These are phyloP conservation scores for Peribolospora baueri DNA, from an alignment of 768 basidiomycete genomes.

Conservation along the genomic window DNA sequence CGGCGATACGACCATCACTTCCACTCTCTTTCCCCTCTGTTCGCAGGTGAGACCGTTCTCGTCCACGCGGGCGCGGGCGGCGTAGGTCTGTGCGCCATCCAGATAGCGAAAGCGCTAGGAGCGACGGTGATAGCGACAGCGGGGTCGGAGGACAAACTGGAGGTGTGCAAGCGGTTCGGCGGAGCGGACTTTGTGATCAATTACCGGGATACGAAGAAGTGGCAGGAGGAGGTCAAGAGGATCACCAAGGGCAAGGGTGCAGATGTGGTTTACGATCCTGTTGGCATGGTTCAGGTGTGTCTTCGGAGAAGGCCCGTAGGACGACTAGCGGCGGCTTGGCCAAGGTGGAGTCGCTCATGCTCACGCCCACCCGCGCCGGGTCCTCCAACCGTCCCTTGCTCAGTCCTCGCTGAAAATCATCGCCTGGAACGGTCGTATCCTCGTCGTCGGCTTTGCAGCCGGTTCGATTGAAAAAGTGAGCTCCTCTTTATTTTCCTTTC, in stretches of 20 bases:
- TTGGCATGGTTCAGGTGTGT: slow-evolving; percentile 46
- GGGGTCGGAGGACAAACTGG: slow-evolving; percentile 50
- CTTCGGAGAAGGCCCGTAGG: slow-evolving; percentile 1
- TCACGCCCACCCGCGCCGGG: too few relatives aligned
- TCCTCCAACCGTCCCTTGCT: neutral
- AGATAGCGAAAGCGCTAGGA: slow-evolving; percentile 78
- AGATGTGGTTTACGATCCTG: slow-evolving; percentile 45
- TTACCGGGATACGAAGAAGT: slow-evolving; percentile 40
- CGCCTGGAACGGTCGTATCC: slow-evolving; percentile 71
- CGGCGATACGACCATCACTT: neutral
- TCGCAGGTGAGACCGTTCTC: slow-evolving; percentile 62
- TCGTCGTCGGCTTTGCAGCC: slow-evolving; percentile 83
- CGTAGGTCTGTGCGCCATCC: slow-evolving; percentile 74
- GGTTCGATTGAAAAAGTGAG: slow-evolving; percentile 58
- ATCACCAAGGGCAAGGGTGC: slow-evolving; percentile 67
- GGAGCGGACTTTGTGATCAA: slow-evolving; percentile 64
- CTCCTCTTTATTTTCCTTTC: slow-evolving; percentile 3
- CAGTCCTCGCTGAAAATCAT: slow-evolving; percentile 72
- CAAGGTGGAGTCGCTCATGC: neutral
- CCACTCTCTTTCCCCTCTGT: neutral
- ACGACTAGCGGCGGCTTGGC: neutral
- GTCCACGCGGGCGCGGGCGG: slow-evolving; percentile 92
- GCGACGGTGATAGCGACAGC: slow-evolving; percentile 84
- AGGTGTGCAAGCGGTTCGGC: slow-evolving; percentile 46
- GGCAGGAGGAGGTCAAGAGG: slow-evolving; percentile 73